Evolutionary conservation across 768 basidiomycete genomes (phyloP), one percentile per base, ranked within the genome.

Genomic region (Botryobasidium botryosum): DNA sequence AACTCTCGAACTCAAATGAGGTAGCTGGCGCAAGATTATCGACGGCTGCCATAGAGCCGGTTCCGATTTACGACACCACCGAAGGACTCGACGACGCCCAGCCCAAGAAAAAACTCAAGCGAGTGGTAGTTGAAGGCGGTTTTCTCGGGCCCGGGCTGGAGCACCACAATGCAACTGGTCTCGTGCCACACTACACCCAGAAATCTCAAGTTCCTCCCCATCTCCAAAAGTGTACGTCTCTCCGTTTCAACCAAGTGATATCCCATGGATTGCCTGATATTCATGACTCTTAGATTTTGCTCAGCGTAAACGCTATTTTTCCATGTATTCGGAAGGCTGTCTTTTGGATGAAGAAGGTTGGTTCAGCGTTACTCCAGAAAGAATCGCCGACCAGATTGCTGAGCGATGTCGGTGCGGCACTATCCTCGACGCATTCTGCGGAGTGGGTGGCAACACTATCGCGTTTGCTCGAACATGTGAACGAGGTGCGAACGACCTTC

Each of bases 381-480:
- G 69, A 31, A 75, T 99, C n/a, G 94, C 91, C 6, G 62, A 73
- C 48, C 90, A 87, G 58, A 96, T 96, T 36, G 92, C 94, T 0
- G 82, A 92, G 52, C 68, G 91, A 20, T 94, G 92, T 65, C 72
- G 81, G 6, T 86, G 80, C 51, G 75, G 75, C 49, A 79, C 78
- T 3, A 68, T 94, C 48, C 67, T 92, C 28, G 94, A 97, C 56
- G 86, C 90, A 0, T 99, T 97, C 59, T 96, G 91, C 56, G 94
- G 94, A 1, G 91, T 97, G 0, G 94, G 94, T 23, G 94, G 92
- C 13, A 99, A 99, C 55, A 75, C 92, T 1, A 97, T 99, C 46
- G 87, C 90, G 3, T 96, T 99, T 61, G 94, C 94, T 2, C 75
- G 80, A 58, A 94, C 90, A 2, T 99, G 94, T 63, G 83, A 92